Evolutionary conservation across 345 rosid genomes (phyloP).

Genomic region (Corchorus olitorius): DNA sequence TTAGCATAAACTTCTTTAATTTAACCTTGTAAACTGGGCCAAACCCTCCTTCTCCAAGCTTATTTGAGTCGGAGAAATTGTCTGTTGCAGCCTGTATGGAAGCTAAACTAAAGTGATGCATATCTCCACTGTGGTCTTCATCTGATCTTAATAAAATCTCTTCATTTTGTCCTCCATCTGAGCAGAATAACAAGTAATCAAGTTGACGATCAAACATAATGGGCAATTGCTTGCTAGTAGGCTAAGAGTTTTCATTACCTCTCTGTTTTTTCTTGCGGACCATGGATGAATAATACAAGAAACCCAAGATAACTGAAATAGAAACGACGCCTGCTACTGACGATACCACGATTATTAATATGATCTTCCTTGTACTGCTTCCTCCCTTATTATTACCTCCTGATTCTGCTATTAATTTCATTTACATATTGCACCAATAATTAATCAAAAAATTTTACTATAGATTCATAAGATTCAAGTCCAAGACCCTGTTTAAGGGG

Average conservation of each 20-base stretch:
- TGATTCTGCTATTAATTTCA: not conserved
- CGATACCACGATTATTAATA: conserved; percentile 22
- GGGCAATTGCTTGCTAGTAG: not conserved
- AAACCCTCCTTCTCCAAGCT: conserved; percentile 64
- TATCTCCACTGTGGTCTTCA: conserved; percentile 29
- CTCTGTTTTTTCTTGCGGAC: conserved; percentile 29
- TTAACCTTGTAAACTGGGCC: no score
- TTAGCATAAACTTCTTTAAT: no score
- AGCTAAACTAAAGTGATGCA: conserved; percentile 27
- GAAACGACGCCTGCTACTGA: conserved; percentile 9
- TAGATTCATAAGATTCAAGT: no score
- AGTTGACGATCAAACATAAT: no score
- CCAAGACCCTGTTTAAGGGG: no score
- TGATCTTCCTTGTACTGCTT: conserved; percentile 22
- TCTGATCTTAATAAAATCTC: conserved; percentile 31
- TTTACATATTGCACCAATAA: not conserved
- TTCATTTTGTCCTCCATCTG: conserved; percentile 26
- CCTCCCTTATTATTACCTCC: conserved; percentile 22
- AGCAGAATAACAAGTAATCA: not conserved
- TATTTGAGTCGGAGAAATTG: conserved; percentile 44
- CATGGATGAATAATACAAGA: conserved; percentile 28
- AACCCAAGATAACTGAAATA: conserved; percentile 27
- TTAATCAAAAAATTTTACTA: not conserved
- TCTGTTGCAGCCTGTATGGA: conserved; percentile 39
- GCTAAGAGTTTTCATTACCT: conserved; percentile 21